Evolutionary conservation across 75 land plant genomes (phyloP).

Genomic region (Pinus albicaulis): DNA sequence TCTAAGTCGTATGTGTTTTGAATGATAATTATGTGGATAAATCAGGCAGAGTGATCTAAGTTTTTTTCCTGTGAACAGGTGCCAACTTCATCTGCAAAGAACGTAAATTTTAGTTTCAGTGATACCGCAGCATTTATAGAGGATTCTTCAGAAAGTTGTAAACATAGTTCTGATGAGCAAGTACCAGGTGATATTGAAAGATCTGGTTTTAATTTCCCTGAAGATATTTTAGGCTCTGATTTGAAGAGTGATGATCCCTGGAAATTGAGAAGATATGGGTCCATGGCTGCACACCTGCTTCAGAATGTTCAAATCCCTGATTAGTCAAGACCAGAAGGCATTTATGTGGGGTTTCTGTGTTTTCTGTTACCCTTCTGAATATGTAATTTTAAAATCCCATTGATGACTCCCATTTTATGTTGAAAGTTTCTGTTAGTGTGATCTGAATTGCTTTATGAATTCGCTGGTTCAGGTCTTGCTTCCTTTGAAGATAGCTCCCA

Average conservation of each 20-base stretch:
- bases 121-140: constrained; percentile 1
- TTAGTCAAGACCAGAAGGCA: not conserved
- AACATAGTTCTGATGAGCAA: not conserved
- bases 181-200: not conserved
- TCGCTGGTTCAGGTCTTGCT: not conserved
- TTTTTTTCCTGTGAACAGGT: constrained; percentile 3
- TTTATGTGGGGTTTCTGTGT: not conserved
- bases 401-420: not conserved
- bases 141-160: constrained; percentile 2
- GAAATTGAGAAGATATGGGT: constrained; percentile 74
- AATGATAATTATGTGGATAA: not conserved
- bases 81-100: not conserved
- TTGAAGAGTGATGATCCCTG: constrained; percentile 42
- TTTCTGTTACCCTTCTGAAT: too few species aligned
- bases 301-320: constrained; percentile 52
- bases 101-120: not conserved
- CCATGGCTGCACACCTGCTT: constrained; percentile 85
- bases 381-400: not conserved
- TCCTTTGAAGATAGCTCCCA: not conserved
- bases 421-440: not conserved
- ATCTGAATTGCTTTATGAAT: not conserved
- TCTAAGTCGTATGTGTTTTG: not conserved
- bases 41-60: not conserved
- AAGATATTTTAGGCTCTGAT: constrained; percentile 4
- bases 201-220: not conserved